These are phyloP conservation scores for Aegilops sharonensis DNA, from an alignment of 176 grass and related monocot genomes.

Conservation along the genomic window DNA sequence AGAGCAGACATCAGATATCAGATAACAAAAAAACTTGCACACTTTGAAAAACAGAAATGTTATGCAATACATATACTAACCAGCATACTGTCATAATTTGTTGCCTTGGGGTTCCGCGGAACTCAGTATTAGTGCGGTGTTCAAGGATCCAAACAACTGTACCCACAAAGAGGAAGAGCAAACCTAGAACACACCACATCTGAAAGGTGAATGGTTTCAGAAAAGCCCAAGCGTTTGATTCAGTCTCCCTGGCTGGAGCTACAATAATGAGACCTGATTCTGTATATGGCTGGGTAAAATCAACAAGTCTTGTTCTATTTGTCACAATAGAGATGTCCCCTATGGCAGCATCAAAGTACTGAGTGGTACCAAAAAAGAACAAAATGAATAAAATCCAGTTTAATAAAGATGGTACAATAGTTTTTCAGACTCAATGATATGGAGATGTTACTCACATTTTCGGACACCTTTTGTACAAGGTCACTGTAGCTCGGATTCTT, in stretches of 20 bases:
- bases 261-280: slow-evolving; percentile 80
- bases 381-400: slow-evolving; percentile 18
- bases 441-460: slow-evolving; percentile 52
- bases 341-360: slow-evolving; percentile 80
- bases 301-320: slow-evolving; percentile 75
- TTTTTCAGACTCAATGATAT: slow-evolving; percentile 22
- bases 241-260: slow-evolving; percentile 48
- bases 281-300: slow-evolving; percentile 86
- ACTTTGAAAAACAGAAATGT: neutral
- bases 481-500: slow-evolving; percentile 79
- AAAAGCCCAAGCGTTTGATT: slow-evolving; percentile 91
- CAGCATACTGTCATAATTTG: slow-evolving; percentile 85
- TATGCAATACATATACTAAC: slow-evolving; percentile 37
- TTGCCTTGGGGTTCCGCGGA: slow-evolving; percentile 72
- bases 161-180: slow-evolving; percentile 75
- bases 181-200: slow-evolving; percentile 73
- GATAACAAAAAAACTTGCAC: neutral
- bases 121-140: slow-evolving; percentile 79
- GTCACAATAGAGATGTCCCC: slow-evolving; percentile 80
- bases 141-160: slow-evolving; percentile 89
- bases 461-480: slow-evolving; percentile 68
- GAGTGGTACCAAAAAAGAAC: slow-evolving; percentile 7
- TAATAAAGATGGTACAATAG: neutral
- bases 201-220: slow-evolving; percentile 77
- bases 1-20: slow-evolving; percentile 27